A percentile compares a stretch with the other conserved stretches of the same genome.
These are phyloP conservation scores for Phialemonium atrogriseum DNA, from an alignment of 2,329 filamentous ascomycete species.

Conservation along the genomic window DNA sequence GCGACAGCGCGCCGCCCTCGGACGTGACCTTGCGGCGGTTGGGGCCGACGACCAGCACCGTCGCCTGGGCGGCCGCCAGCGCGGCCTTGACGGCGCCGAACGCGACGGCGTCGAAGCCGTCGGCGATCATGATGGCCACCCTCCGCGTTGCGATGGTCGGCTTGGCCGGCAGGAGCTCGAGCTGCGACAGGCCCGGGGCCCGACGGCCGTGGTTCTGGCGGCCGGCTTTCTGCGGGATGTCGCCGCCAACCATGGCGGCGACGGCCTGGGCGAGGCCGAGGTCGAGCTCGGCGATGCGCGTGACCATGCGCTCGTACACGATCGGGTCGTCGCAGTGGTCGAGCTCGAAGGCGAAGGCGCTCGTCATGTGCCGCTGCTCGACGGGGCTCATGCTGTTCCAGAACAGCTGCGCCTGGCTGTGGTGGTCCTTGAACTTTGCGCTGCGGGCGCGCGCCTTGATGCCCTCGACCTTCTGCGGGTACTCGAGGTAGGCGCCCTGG, in stretches of 20 bases:
- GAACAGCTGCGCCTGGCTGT: slow-evolving; percentile 72
- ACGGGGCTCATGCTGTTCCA: slow-evolving; percentile 65
- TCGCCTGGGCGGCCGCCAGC: slow-evolving; percentile 51
- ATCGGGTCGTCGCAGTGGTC: slow-evolving; percentile 75
- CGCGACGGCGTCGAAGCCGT: slow-evolving; percentile 62
- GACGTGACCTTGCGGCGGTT: slow-evolving; percentile 59
- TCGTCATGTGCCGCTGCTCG: slow-evolving; percentile 56
- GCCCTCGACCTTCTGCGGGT: slow-evolving; percentile 55
- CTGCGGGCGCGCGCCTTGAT: slow-evolving; percentile 63
- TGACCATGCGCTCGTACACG: slow-evolving; percentile 63
- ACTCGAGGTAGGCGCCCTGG: slow-evolving; percentile 63
- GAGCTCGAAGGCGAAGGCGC: slow-evolving; percentile 60
- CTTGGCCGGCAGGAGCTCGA: slow-evolving; percentile 53
- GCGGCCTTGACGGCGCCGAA: slow-evolving; percentile 59
- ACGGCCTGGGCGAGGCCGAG: slow-evolving; percentile 60
- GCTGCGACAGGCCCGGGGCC: slow-evolving; percentile 59
- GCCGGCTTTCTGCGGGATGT: slow-evolving; percentile 42
- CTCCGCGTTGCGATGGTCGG: slow-evolving; percentile 64
- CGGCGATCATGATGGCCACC: slow-evolving; percentile 67
- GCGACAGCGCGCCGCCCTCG: slow-evolving; percentile 32
- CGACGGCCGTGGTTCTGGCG: slow-evolving; percentile 58
- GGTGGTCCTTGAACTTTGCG: slow-evolving; percentile 70
- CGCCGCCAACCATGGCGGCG: slow-evolving; percentile 60
- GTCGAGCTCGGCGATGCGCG: slow-evolving; percentile 65
- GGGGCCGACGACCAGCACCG: slow-evolving; percentile 65